Evolutionary conservation across 2,329 filamentous ascomycete genomes (phyloP).

Genomic region (Fusarium neocosmosporiellum): DNA sequence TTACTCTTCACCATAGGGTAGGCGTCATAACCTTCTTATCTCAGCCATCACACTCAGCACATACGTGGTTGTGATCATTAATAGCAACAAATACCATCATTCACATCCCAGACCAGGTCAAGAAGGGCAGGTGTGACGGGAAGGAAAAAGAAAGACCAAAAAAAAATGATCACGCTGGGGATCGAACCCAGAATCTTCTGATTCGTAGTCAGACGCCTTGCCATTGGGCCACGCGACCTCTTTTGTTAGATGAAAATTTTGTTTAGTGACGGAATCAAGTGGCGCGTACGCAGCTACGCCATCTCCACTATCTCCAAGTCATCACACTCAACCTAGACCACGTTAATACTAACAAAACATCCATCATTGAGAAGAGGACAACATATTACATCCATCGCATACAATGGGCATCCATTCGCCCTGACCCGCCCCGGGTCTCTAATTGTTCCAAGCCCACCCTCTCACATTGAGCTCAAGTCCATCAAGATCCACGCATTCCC

Average conservation of each 20-base stretch:
- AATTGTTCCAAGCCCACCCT: not conserved
- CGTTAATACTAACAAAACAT: not conserved
- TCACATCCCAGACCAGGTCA: not conserved
- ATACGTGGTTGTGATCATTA: not conserved
- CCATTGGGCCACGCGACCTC: slow-evolving; percentile 45
- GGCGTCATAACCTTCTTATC: not conserved
- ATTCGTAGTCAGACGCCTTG: slow-evolving; percentile 50
- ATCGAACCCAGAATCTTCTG: slow-evolving; percentile 49
- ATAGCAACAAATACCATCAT: not conserved
- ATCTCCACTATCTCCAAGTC: not conserved
- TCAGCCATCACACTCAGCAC: not conserved
- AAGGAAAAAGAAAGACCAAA: not conserved
- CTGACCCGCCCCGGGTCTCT: not conserved
- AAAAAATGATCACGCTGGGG: slow-evolving; percentile 38
- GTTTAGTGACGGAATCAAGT: not conserved
- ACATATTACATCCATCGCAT: not conserved
- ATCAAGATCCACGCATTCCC: not conserved
- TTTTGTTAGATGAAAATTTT: not conserved
- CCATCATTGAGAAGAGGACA: not conserved
- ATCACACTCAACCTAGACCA: not conserved
- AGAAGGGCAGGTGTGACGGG: not conserved
- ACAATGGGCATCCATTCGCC: not conserved
- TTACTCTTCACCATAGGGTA: not conserved
- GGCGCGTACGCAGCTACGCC: not conserved
- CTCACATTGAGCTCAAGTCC: not conserved